Percentiles rank a stretch among this genome's conserved stretches.
phyloP scores from a whole-genome alignment of 495 filamentous ascomycete species.

The Filosporella fistucella region DNA sequence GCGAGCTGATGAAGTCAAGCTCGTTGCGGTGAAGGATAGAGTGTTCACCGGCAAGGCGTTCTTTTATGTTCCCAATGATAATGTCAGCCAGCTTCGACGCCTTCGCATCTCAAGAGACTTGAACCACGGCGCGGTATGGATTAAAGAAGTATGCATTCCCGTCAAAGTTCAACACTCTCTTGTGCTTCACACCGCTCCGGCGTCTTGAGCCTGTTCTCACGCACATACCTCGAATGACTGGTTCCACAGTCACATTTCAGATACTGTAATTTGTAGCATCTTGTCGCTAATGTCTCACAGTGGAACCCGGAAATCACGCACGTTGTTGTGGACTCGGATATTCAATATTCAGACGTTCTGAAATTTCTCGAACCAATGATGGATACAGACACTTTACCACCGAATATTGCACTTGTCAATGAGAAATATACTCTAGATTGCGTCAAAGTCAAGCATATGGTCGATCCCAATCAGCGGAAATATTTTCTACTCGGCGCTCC shows the following conservation, averaged over 20 bases:
- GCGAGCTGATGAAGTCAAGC: constrained; percentile 28
- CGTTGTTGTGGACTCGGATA: constrained; percentile 70
- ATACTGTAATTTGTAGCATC: no score
- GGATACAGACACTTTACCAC: constrained; percentile 33
- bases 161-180: not conserved
- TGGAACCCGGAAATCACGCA: constrained; percentile 49
- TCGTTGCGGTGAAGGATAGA: constrained; percentile 53
- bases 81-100: constrained; percentile 59
- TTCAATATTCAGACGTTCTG: constrained; percentile 64
- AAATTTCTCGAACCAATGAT: constrained; percentile 45
- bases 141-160: constrained; percentile 38
- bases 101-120: constrained; percentile 68
- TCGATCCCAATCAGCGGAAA: constrained; percentile 51
- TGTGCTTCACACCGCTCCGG: no score
- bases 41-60: constrained; percentile 65
- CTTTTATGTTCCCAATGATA: constrained; percentile 79
- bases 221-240: no score
- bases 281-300: not conserved
- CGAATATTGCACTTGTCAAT: constrained; percentile 56
- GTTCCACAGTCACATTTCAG: no score
- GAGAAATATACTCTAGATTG: constrained; percentile 80
- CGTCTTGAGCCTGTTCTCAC: no score
- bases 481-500: constrained; percentile 37
- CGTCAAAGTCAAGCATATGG: constrained; percentile 51
- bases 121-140: constrained; percentile 71